A percentile compares a stretch with the other conserved stretches of the same genome.
Conservation (phyloP, 2,329 filamentous ascomycete species). For the Colletotrichum tropicale region DNA sequence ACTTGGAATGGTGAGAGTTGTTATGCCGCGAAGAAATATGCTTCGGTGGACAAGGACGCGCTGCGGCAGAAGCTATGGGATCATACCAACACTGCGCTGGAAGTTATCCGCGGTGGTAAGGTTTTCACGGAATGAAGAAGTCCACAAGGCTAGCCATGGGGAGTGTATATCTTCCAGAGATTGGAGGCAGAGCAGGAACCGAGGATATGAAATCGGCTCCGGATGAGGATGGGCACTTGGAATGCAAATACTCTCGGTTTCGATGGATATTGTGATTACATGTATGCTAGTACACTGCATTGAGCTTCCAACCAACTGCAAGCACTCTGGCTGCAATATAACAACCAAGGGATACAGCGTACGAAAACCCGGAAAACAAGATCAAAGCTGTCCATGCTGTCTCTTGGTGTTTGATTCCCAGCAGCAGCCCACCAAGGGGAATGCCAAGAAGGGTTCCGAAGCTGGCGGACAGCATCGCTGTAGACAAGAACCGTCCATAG, state of each 20-base stretch:
- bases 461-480: not conserved
- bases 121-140: too few species aligned
- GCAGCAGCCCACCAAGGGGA: conserved; percentile 12
- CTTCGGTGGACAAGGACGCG: not conserved
- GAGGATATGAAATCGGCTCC: too few species aligned
- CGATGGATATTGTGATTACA: too few species aligned
- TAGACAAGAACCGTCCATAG: not conserved
- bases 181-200: not conserved
- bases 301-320: conserved; percentile 37
- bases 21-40: not conserved
- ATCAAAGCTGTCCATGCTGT: conserved; percentile 42
- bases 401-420: conserved; percentile 32
- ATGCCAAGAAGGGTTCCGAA: not conserved
- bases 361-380: conserved; percentile 41
- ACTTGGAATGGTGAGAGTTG: not conserved
- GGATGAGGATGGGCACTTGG: too few species aligned
- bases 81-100: not conserved
- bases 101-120: not conserved
- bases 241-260: too few species aligned
- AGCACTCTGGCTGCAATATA: conserved; percentile 36
- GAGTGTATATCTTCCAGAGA: not conserved
- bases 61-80: not conserved
- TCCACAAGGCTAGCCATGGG: too few species aligned
- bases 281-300: not conserved
- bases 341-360: conserved; percentile 35